A percentile compares a stretch with the other conserved stretches of the same genome.
Conservation (phyloP, 768 basidiomycete genomes). For the Asterophora parasitica region DNA sequence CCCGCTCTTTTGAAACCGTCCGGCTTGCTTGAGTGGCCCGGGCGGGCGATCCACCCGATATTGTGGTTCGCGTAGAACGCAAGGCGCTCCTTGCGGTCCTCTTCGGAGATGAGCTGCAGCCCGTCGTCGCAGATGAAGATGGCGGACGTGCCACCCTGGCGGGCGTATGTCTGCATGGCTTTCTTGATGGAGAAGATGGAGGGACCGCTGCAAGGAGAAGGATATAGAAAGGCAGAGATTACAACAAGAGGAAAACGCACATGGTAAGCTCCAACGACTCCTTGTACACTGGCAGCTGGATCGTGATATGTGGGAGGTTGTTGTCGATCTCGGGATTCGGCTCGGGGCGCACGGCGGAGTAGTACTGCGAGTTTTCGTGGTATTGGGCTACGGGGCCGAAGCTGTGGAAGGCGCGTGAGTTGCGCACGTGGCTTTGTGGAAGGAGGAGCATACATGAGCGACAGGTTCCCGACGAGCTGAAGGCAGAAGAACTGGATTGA, state of each 20-base stretch:
- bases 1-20: conserved; percentile 92
- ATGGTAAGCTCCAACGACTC: conserved; percentile 72
- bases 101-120: conserved; percentile 60
- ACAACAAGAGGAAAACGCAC: conserved; percentile 32
- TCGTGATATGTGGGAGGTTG: conserved; percentile 71
- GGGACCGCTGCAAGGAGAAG: conserved; percentile 40
- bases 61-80: conserved; percentile 79
- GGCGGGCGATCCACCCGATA: conserved; percentile 77
- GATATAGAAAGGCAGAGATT: background rate
- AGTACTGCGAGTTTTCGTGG: conserved; percentile 79
- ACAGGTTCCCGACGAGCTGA: conserved; percentile 63
- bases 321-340: conserved; percentile 64
- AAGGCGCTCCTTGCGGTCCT: conserved; percentile 58
- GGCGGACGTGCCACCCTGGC: conserved; percentile 71
- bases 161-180: conserved; percentile 83
- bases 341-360: conserved; percentile 65
- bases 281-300: conserved; percentile 88
- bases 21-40: conserved; percentile 59
- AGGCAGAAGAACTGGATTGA: conserved; percentile 66
- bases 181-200: conserved; percentile 78
- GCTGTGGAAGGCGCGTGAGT: conserved; percentile 20
- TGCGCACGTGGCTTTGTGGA: too few relatives aligned
- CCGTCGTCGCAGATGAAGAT: conserved; percentile 87
- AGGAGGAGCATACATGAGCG: conserved; percentile 39
- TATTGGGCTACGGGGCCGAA: conserved; percentile 84